phyloP scores from a whole-genome alignment of 805 yeast species.

The Candida sakaeoensis region DNA sequence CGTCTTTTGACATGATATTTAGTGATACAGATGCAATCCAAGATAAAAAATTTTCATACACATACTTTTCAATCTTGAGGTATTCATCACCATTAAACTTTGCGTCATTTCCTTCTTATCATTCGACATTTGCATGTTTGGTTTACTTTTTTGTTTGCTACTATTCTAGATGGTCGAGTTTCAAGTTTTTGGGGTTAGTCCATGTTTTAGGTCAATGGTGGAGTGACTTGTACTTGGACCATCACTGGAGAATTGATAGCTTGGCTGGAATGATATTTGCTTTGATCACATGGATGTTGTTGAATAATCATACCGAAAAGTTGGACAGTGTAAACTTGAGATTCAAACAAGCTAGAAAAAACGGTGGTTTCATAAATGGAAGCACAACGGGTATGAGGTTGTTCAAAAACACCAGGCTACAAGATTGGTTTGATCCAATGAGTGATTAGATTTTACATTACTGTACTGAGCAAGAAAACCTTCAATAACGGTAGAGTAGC shows the following conservation, averaged over 20 bases:
- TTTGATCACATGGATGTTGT: slow-evolving; percentile 36
- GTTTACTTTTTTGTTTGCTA: slow-evolving; percentile 42
- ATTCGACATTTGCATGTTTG: slow-evolving; percentile 60
- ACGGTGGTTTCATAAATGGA: slow-evolving; percentile 39
- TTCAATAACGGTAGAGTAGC: too few species aligned
- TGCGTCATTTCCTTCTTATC: slow-evolving; percentile 62
- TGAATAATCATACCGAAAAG: slow-evolving; percentile 27
- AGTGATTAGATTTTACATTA: slow-evolving; percentile 12
- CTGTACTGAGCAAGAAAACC: too few species aligned
- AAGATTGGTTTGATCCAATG: slow-evolving; percentile 50
- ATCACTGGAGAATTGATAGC: slow-evolving; percentile 66
- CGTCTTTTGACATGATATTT: slow-evolving; percentile 63
- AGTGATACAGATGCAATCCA: slow-evolving; percentile 69
- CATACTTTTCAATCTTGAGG: slow-evolving; percentile 57
- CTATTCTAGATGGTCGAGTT: slow-evolving; percentile 32
- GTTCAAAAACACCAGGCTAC: slow-evolving; percentile 45
- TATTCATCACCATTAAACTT: slow-evolving; percentile 67
- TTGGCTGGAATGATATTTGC: slow-evolving; percentile 55
- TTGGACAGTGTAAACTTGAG: slow-evolving; percentile 30
- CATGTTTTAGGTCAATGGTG: slow-evolving; percentile 65
- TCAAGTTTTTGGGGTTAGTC: slow-evolving; percentile 32
- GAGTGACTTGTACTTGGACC: slow-evolving; percentile 71
- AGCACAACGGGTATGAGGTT: slow-evolving; percentile 65
- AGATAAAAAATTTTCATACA: slow-evolving; percentile 61
- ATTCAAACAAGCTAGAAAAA: slow-evolving; percentile 9